phyloP scores from a whole-genome alignment of 306 rosid species.

The Clitoria ternatea region DNA sequence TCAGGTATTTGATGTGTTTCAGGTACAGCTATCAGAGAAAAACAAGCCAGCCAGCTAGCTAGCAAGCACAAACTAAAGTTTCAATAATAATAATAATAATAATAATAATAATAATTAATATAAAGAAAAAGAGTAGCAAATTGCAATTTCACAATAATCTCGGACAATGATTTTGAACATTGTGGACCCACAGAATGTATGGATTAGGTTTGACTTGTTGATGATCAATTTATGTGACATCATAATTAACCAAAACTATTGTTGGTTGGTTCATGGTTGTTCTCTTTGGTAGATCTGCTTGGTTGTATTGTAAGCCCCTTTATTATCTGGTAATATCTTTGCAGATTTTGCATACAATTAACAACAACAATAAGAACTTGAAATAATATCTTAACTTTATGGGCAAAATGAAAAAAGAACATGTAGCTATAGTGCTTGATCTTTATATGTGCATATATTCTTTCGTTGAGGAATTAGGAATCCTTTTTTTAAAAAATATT shows the following conservation, averaged over 20 bases:
- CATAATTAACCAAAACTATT: constrained; percentile 47
- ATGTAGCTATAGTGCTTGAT: constrained; percentile 12
- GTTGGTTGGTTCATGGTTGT: constrained; percentile 26
- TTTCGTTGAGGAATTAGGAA: no score
- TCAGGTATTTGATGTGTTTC: constrained; percentile 22
- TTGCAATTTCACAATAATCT: constrained; percentile 39
- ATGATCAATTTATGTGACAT: constrained; percentile 34
- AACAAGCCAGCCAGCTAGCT: constrained; percentile 23
- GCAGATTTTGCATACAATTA: not conserved
- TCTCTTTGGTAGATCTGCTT: constrained; percentile 30
- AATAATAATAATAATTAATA: not conserved
- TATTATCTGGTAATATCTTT: constrained; percentile 10
- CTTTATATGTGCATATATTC: constrained; percentile 22
- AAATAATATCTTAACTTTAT: constrained; percentile 26
- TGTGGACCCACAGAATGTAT: constrained; percentile 34
- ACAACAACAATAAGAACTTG: not conserved
- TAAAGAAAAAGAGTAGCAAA: constrained; percentile 24
- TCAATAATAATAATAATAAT: not conserved
- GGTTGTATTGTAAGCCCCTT: constrained; percentile 10
- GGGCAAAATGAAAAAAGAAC: constrained; percentile 4
- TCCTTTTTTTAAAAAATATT: not conserved
- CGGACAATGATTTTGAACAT: constrained; percentile 24
- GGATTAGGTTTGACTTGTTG: constrained; percentile 40
- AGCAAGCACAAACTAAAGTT: constrained; percentile 27
- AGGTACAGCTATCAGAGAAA: constrained; percentile 16